Conservation (phyloP, 2,329 filamentous ascomycete species). For the Exserohilum turcica region DNA sequence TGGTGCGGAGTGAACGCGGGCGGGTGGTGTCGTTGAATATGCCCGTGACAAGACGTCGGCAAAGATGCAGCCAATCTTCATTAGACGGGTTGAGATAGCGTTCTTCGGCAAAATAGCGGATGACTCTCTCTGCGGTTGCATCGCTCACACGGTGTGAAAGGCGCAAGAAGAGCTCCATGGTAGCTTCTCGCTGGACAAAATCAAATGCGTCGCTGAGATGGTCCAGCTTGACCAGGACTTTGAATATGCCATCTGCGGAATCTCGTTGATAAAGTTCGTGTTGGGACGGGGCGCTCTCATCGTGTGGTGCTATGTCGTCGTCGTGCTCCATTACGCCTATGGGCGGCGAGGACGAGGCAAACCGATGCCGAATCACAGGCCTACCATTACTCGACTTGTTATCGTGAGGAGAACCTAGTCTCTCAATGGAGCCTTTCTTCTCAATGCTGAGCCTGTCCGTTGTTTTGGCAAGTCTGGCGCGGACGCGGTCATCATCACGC, state of each 20-base stretch:
- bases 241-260: slow-evolving; percentile 32
- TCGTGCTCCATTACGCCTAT: slow-evolving; percentile 18
- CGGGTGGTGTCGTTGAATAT: slow-evolving; percentile 68
- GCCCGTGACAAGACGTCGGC: slow-evolving; percentile 63
- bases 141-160: slow-evolving; percentile 68
- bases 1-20: slow-evolving; percentile 65
- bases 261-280: slow-evolving; percentile 21
- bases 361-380: neutral
- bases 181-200: slow-evolving; percentile 67
- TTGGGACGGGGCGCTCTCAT: slow-evolving; percentile 9
- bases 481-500: slow-evolving; percentile 36
- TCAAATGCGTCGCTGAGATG: slow-evolving; percentile 48
- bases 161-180: slow-evolving; percentile 69
- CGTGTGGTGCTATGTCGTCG: slow-evolving; percentile 21
- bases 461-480: slow-evolving; percentile 17
- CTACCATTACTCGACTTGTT: slow-evolving; percentile 14
- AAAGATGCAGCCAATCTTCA: slow-evolving; percentile 68
- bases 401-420: slow-evolving; percentile 11
- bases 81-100: slow-evolving; percentile 75
- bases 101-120: slow-evolving; percentile 71
- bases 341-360: slow-evolving; percentile 5
- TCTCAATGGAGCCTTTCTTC: slow-evolving; percentile 48
- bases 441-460: slow-evolving; percentile 45
- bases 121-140: slow-evolving; percentile 65
- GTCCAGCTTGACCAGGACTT: slow-evolving; percentile 37